Conservation (phyloP, 1,284 basidiomycete genomes). For the Inonotus hispidus region DNA sequence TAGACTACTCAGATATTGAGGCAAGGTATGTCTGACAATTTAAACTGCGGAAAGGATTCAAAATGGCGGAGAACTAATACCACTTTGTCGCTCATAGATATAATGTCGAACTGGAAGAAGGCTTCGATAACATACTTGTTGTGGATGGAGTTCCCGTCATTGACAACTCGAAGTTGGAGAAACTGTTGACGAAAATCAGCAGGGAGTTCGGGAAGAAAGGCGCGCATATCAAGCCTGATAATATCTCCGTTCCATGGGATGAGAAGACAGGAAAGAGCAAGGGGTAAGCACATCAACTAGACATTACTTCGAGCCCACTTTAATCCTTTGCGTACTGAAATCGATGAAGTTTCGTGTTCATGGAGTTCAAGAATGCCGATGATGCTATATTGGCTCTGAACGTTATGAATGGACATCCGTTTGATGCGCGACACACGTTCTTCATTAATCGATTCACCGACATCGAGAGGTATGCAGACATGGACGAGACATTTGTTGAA, state of each 20-base stretch:
- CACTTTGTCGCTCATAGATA: constrained; percentile 50
- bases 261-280: constrained; percentile 75
- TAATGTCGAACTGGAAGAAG: constrained; percentile 72
- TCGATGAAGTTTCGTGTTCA: constrained; percentile 72
- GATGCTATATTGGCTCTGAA: constrained; percentile 81
- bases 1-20: constrained; percentile 95
- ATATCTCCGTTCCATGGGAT: constrained; percentile 84
- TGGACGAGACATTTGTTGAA: constrained; percentile 84
- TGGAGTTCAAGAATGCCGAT: constrained; percentile 80
- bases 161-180: constrained; percentile 76
- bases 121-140: constrained; percentile 83
- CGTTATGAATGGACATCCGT: constrained; percentile 81
- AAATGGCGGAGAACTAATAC: not conserved
- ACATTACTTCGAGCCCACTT: not conserved
- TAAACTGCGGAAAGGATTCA: not conserved
- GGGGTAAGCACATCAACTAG: constrained; percentile 51
- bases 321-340: not conserved
- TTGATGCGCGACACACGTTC: constrained; percentile 92
- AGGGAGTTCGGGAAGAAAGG: constrained; percentile 83
- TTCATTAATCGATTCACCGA: constrained; percentile 89
- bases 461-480: constrained; percentile 77
- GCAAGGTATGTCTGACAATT: constrained; percentile 56
- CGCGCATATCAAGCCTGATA: constrained; percentile 67
- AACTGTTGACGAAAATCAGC: constrained; percentile 71
- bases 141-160: constrained; percentile 86